A percentile compares a stretch with the other conserved stretches of the same genome.
phyloP scores from a whole-genome alignment of 345 rosid species.

The Arabis hirsuta region DNA sequence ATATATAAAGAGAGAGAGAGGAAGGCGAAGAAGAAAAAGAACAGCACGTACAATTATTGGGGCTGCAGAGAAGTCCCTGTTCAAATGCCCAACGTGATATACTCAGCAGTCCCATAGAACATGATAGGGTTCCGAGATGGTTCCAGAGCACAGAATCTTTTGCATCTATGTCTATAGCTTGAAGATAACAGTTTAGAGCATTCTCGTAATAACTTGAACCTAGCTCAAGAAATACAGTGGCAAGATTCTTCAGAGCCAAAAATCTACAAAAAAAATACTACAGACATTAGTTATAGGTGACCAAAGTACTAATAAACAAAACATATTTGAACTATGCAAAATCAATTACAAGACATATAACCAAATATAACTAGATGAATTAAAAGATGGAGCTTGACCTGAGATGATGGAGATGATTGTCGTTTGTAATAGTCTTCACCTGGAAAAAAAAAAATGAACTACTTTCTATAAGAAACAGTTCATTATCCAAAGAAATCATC shows the following conservation, averaged over 20 bases:
- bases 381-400: constrained; percentile 53
- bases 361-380: constrained; percentile 13
- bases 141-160: constrained; percentile 98
- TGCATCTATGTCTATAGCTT: constrained; percentile 95
- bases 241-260: constrained; percentile 94
- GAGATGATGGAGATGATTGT: constrained; percentile 83
- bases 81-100: constrained; percentile 98
- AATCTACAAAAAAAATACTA: constrained; percentile 58
- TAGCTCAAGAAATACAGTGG: constrained; percentile 86
- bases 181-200: constrained; percentile 91
- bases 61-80: constrained; percentile 98
- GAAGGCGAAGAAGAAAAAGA: constrained; percentile 14
- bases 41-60: constrained; percentile 77
- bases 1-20: neutral
- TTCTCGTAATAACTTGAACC: constrained; percentile 80
- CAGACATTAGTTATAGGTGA: constrained; percentile 6
- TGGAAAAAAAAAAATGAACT: constrained; percentile 43
- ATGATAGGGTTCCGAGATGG: constrained; percentile 95
- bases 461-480: neutral
- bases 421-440: constrained; percentile 69
- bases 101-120: constrained; percentile 91
- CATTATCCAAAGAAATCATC: neutral
- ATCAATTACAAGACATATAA: constrained; percentile 30
- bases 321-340: neutral
- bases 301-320: constrained; percentile 4